Evolutionary conservation across 129 eudicot genomes (phyloP), one percentile per base, ranked within the genome.

Genomic region (Sambucus nigra): DNA sequence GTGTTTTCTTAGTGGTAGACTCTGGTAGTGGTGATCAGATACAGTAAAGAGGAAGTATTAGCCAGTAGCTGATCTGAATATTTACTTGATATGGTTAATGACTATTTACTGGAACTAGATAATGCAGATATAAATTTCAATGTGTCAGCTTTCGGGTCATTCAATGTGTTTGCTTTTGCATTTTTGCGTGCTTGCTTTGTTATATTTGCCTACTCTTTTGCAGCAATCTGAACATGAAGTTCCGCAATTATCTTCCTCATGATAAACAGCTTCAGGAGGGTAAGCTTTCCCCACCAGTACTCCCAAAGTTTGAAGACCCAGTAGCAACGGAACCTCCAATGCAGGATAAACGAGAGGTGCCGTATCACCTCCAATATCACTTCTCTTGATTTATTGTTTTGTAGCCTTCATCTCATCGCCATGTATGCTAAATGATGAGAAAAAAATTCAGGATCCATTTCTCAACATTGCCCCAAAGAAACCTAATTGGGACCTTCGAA

Each of bases 221-320:
- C 80, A 81, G 94, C 65, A 73, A 56, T 54, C 60, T 72, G 25
- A 82, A 68, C 66, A 69, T 91, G 84, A 86, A 85, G 60, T 91
- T 91, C 32, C 87, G 98, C 22, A 91, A 91, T 67, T 91, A 91
- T 51, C 89, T 91, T 59, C 98, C 98, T 32, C 98, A 85, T 32
- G 98, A 91, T 72, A 91, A 91, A 76, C 84, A 85, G 61, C 88
- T 91, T 59, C 98, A 85, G 65, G 98, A 82, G 70, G 95, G 98
- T 41, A 91, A 79, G 72, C 84, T 91, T 72, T 83, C 89, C 62
- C 86, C 95, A 44, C 89, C 95, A n/a, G 67, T 69, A 27, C 73
- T 91, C 54, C 95, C 95, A 10, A 91, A 85, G 70, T 91, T 91
- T 70, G 95, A 85, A 76, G 98, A 91, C 67, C 98, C 94, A 66